Conservation (phyloP, 2,329 filamentous ascomycete genomes). For the Aspergillus carbonarius region DNA sequence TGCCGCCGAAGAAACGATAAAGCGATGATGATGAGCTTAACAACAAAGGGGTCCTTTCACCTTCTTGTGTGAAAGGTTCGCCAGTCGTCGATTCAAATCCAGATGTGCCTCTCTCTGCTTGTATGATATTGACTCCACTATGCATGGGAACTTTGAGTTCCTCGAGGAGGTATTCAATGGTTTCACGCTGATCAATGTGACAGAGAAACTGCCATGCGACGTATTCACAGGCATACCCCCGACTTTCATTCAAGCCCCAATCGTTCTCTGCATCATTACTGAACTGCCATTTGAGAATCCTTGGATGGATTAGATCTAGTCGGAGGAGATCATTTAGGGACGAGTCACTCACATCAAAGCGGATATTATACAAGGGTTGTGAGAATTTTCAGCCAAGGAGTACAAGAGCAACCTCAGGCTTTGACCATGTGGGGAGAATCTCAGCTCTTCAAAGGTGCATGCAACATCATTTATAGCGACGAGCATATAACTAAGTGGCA, state of each 20-base stretch:
- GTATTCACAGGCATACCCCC: constrained; percentile 60
- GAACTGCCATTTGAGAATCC: constrained; percentile 60
- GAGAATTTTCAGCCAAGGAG: constrained; percentile 41
- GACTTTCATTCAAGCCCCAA: constrained; percentile 56
- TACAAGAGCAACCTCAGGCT: constrained; percentile 40
- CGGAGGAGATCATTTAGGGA: not conserved
- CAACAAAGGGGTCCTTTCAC: constrained; percentile 34
- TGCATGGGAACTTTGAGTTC: constrained; percentile 44
- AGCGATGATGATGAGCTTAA: constrained; percentile 22
- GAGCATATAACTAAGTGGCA: constrained; percentile 36
- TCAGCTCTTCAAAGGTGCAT: constrained; percentile 47
- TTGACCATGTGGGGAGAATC: constrained; percentile 38
- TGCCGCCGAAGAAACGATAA: constrained; percentile 33
- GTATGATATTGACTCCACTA: constrained; percentile 18
- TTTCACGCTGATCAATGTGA: constrained; percentile 55
- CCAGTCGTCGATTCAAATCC: constrained; percentile 13
- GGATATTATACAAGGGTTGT: constrained; percentile 45
- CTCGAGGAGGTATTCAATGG: constrained; percentile 57
- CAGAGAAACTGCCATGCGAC: constrained; percentile 63
- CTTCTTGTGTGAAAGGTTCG: constrained; percentile 12
- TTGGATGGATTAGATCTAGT: constrained; percentile 22
- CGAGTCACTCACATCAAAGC: constrained; percentile 52
- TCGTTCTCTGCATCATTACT: constrained; percentile 52
- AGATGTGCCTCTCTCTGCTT: constrained; percentile 22
- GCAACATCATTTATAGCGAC: constrained; percentile 41